Evolutionary conservation across 768 basidiomycete genomes (phyloP).

Genomic region (Kwoniella mangroviensis): DNA sequence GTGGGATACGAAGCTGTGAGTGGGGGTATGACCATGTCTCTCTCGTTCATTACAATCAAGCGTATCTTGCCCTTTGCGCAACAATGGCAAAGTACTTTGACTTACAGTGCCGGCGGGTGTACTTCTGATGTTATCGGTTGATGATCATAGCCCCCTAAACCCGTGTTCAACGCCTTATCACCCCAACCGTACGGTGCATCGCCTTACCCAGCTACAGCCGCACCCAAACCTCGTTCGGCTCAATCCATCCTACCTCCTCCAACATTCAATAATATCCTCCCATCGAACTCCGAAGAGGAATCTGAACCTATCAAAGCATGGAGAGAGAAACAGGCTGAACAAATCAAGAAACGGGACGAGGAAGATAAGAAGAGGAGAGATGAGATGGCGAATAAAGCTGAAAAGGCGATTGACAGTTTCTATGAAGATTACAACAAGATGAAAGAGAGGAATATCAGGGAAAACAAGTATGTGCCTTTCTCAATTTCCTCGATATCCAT

Average conservation of each 20-base stretch:
- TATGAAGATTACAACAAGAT: constrained; percentile 68
- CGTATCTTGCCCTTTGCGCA: background rate
- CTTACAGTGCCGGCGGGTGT: no score
- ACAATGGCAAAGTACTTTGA: no score
- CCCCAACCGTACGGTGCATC: constrained; percentile 53
- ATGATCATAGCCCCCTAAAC: constrained; percentile 40
- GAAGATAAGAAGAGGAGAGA: constrained; percentile 52
- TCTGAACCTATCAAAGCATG: constrained; percentile 68
- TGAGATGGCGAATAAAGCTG: constrained; percentile 29
- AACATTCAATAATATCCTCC: constrained; percentile 48
- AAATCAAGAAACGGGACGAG: constrained; percentile 82
- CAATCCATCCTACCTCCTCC: constrained; percentile 54
- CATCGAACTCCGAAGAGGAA: constrained; percentile 43
- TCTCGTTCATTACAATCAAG: background rate
- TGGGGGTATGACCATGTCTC: background rate
- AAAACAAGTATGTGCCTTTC: constrained; percentile 82
- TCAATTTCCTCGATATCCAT: background rate
- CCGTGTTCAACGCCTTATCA: constrained; percentile 51
- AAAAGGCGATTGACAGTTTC: constrained; percentile 55
- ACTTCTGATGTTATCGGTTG: background rate
- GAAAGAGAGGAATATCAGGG: constrained; percentile 86
- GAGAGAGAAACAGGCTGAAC: constrained; percentile 82
- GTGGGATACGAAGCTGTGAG: constrained; percentile 49
- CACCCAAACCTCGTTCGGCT: constrained; percentile 30
- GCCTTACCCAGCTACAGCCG: constrained; percentile 50